A percentile compares a stretch with the other conserved stretches of the same genome.
Evolutionary conservation across 2,329 filamentous ascomycete species (phyloP).

Genomic region (Cytospora schulzeri): DNA sequence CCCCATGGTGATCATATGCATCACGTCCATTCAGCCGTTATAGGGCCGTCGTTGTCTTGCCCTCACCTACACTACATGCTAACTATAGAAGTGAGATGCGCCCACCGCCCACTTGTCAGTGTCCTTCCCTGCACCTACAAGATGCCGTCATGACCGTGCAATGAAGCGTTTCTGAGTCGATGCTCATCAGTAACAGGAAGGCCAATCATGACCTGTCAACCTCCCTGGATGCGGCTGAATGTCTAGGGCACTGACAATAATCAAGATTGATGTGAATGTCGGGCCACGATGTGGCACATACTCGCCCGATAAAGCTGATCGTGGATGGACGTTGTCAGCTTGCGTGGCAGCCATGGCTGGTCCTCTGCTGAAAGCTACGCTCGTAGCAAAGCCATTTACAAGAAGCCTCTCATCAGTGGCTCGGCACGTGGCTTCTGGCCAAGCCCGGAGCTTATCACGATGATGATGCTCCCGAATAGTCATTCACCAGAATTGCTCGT

Average conservation of each 20-base stretch:
- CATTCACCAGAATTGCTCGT: conserved; percentile 1
- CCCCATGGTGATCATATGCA: conserved; percentile 8
- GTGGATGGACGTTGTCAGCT: background rate
- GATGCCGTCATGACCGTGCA: conserved; percentile 11
- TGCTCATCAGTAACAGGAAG: conserved; percentile 2
- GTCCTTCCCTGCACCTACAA: background rate
- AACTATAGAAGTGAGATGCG: too few relatives aligned
- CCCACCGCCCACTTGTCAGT: conserved; percentile 22
- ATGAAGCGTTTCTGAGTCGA: background rate
- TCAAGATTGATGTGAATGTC: background rate
- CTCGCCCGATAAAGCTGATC: background rate
- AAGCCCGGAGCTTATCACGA: background rate
- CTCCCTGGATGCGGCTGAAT: conserved; percentile 23
- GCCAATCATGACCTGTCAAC: conserved; percentile 9
- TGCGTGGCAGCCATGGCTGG: conserved; percentile 1
- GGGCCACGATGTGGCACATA: background rate
- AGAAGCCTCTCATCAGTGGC: background rate
- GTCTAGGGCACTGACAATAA: conserved; percentile 18
- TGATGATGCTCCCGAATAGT: background rate
- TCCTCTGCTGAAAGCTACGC: background rate
- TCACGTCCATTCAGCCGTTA: too few relatives aligned
- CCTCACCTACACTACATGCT: background rate
- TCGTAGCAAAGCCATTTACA: background rate
- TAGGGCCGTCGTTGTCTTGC: background rate
- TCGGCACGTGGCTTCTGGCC: background rate